phyloP scores from a whole-genome alignment of 495 filamentous ascomycete genomes.

The Daldinia caldariorum region DNA sequence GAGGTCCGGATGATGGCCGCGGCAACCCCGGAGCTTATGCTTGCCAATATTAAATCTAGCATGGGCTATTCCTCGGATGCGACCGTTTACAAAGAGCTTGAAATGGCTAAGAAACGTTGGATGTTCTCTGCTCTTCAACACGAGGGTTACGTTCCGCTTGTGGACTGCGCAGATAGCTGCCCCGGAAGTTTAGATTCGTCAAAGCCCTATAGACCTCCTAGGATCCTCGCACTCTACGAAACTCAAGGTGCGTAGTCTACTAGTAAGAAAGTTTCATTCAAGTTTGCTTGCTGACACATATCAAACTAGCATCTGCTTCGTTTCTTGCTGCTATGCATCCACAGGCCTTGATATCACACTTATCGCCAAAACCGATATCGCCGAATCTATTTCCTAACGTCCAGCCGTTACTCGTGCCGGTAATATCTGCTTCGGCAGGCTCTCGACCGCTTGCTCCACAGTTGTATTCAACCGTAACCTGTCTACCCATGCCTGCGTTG shows the following conservation, averaged over 20 bases:
- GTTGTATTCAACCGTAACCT: slow-evolving; percentile 49
- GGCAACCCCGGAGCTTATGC: slow-evolving; percentile 54
- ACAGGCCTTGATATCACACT: slow-evolving; percentile 46
- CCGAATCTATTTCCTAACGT: slow-evolving; percentile 52
- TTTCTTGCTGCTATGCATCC: slow-evolving; percentile 54
- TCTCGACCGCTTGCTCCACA: slow-evolving; percentile 49
- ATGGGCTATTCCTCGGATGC: slow-evolving; percentile 54
- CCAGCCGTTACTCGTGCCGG: slow-evolving; percentile 48
- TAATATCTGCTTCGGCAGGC: slow-evolving; percentile 43
- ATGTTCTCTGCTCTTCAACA: slow-evolving; percentile 54
- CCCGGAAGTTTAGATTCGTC: slow-evolving; percentile 21
- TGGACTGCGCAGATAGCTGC: slow-evolving; percentile 14
- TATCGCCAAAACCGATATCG: slow-evolving; percentile 51
- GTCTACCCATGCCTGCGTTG: slow-evolving; percentile 51
- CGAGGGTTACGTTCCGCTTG: slow-evolving; percentile 38
- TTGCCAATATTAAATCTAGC: slow-evolving; percentile 57
- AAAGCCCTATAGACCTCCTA: slow-evolving; percentile 39
- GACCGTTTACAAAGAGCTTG: slow-evolving; percentile 51
- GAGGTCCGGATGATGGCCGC: slow-evolving; percentile 57
- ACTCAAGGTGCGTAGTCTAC: slow-evolving; percentile 48
- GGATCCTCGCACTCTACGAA: slow-evolving; percentile 56
- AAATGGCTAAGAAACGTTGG: slow-evolving; percentile 56
- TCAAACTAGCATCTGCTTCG: slow-evolving; percentile 50
- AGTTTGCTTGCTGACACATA: slow-evolving; percentile 29
- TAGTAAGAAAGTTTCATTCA: background rate